Evolutionary conservation across 202 grass and related monocot genomes (phyloP), one percentile per base, ranked within the genome.

Genomic region (Hordeum pubiflorum): DNA sequence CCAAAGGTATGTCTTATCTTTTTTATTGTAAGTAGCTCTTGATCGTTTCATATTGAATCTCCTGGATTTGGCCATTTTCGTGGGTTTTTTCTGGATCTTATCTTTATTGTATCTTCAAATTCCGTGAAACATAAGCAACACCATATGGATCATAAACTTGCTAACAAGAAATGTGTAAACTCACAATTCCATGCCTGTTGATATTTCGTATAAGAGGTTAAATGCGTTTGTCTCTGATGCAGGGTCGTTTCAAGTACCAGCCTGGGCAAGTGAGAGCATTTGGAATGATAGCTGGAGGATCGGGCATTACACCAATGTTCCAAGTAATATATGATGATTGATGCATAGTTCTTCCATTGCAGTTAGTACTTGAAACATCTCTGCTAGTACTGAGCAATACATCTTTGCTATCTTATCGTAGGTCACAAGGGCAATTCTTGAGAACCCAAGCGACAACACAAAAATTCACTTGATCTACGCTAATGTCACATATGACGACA

Each of bases 241-340:
- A 97, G 92, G 94, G 91, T 4, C 91, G 88, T 72, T 97, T 97
- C 88, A 94, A 86, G 48, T 97, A 97, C 86, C 90, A 89, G 77
- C 83, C 88, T 72, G 91, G 91, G 36, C 91, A 97, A 91, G 94
- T 94, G 32, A 92, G 84, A 67, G 94, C 89, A 76, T 97, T 97
- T 86, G 94, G 94, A 80, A 94, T 97, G 94, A 24, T 94, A 83
- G 89, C 94, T 82, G 94, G 91, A 54, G 91, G 94, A 81, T 97
- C 91, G 41, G 89, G 94, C 76, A 97, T 97, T 64, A 97, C 94
- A 0, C 91, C 90, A 76, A 97, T 97, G 89, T 97, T 97, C 86
- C 94, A 97, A 92, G 90, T 97, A 92, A 92, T 70, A 74, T 5
- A 12, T 12, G 56, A n/a, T n/a, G n/a, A n/a, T n/a, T n/a, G n/a